Base-by-base conservation (phyloP, 2,329 filamentous ascomycete genomes). In the Grosmannia clavigera region DNA sequence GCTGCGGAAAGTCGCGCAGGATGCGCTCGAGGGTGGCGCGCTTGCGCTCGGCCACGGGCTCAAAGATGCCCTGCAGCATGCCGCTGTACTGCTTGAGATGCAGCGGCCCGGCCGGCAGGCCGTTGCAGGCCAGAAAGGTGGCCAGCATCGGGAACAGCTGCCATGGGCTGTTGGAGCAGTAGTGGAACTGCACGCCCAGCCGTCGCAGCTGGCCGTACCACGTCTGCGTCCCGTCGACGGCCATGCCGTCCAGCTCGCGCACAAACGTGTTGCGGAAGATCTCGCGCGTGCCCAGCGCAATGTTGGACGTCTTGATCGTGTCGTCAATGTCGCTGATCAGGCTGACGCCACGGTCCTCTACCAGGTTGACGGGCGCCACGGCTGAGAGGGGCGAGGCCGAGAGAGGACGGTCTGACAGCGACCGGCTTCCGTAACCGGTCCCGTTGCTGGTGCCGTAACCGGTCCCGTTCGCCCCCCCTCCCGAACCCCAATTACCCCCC, bases 121-220 rank as follows among this genome's bases (percentile, higher is more conserved):
- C 88, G 7, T 88, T 88, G 50, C 87, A 74, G 64, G 85, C 84
- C 71, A 97, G 95, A 70, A 88, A 99, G 58, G 83, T 90, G 5
- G 89, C 87, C 12, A 99, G 76, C 2, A 97, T 84, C 0, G 94
- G 94, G 67, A 90, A 99, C 7, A 99, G 80, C 70, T 99, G 95
- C 95, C 95, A 99, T 0, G 94, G 94, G 57, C 92, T 95, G 72
- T 99, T 99, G n/a, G 94, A 99, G 65, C 96, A 95, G 71, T 99
- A 99, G 70, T 99, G 95, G 58, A 99, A 81, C 66, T 85, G 83
- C 29, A 97, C 92, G 22, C 92, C 91, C 75, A 92, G 83, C 25
- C 84, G 78, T 48, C 87, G 81, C 73, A 99, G 79, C 25, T 78
- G 78, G 43, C 78, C 83, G 69, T 97, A 99, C 92, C 94, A 97